phyloP scores from a whole-genome alignment of 345 rosid genomes.

The Excoecaria cochinchinensis region DNA sequence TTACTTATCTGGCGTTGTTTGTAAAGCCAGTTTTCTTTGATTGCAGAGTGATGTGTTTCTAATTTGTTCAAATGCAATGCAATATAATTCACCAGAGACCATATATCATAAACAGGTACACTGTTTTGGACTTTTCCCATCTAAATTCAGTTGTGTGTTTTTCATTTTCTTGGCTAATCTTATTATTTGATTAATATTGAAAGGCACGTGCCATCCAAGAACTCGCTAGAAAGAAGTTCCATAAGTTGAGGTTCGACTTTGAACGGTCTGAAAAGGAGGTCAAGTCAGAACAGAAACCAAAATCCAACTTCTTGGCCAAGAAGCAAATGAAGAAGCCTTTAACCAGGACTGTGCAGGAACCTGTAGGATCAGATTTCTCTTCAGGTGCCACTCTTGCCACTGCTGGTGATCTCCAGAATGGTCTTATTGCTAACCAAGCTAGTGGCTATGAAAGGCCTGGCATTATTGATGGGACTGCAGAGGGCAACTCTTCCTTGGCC shows the following conservation, averaged over 20 bases:
- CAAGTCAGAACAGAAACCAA: slow-evolving; percentile 21
- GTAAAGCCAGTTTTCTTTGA: slow-evolving; percentile 27
- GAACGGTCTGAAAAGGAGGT: slow-evolving; percentile 19
- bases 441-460: slow-evolving; percentile 42
- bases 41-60: slow-evolving; percentile 34
- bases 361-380: slow-evolving; percentile 23
- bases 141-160: background rate
- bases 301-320: slow-evolving; percentile 17
- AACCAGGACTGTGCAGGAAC: slow-evolving; percentile 13
- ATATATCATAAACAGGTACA: slow-evolving; percentile 30
- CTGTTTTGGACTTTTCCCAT: slow-evolving; percentile 27
- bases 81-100: slow-evolving; percentile 33
- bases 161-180: background rate
- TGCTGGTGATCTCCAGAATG: slow-evolving; percentile 22
- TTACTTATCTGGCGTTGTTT: slow-evolving; percentile 1
- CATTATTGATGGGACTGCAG: slow-evolving; percentile 31
- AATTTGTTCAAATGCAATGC: slow-evolving; percentile 34
- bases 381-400: slow-evolving; percentile 28
- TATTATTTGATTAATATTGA: background rate
- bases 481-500: slow-evolving; percentile 31
- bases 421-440: slow-evolving; percentile 39
- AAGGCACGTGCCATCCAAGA: slow-evolving; percentile 32
- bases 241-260: slow-evolving; percentile 22
- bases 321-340: slow-evolving; percentile 23
- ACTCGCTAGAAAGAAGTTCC: slow-evolving; percentile 31